Conservation (phyloP, 768 basidiomycete species). For the Pholiota microspora region DNA sequence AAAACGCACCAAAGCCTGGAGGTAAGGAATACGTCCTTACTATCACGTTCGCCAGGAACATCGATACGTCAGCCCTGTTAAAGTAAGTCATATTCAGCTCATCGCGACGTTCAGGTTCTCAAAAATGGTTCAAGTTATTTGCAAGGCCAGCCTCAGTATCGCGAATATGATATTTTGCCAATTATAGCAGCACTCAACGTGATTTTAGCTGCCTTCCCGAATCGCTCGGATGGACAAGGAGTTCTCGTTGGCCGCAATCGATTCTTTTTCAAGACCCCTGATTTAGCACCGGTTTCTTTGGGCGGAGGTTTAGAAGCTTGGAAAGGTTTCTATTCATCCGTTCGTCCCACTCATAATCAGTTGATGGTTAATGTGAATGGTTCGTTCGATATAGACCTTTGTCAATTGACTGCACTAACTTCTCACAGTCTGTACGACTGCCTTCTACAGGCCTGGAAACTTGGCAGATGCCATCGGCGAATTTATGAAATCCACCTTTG, state of each 20-base stretch:
- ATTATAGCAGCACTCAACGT: slow-evolving; percentile 64
- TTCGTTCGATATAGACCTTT: slow-evolving; percentile 35
- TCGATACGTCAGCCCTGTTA: slow-evolving; percentile 52
- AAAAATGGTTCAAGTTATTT: too few relatives aligned
- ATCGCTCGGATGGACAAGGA: slow-evolving; percentile 51
- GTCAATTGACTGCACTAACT: neutral
- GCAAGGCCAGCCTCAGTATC: slow-evolving; percentile 49
- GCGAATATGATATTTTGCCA: slow-evolving; percentile 56
- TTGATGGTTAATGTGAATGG: slow-evolving; percentile 65
- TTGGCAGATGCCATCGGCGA: slow-evolving; percentile 59
- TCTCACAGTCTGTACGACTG: slow-evolving; percentile 50
- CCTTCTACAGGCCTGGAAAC: slow-evolving; percentile 61
- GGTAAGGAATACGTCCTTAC: slow-evolving; percentile 48
- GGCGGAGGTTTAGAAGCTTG: slow-evolving; percentile 55
- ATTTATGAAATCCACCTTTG: slow-evolving; percentile 54
- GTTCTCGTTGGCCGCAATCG: slow-evolving; percentile 65
- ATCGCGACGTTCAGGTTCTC: too few relatives aligned
- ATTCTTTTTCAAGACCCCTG: slow-evolving; percentile 56
- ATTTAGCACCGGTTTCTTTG: slow-evolving; percentile 50
- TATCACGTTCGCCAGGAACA: slow-evolving; percentile 37
- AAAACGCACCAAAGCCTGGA: slow-evolving; percentile 38
- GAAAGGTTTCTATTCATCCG: slow-evolving; percentile 60
- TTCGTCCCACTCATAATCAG: slow-evolving; percentile 52
- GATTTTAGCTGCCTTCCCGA: slow-evolving; percentile 55
- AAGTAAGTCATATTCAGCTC: slow-evolving; percentile 38